These are phyloP conservation scores for Mycosarcoma mackinlayi DNA, from an alignment of 1,284 basidiomycete genomes.

Conservation along the genomic window DNA sequence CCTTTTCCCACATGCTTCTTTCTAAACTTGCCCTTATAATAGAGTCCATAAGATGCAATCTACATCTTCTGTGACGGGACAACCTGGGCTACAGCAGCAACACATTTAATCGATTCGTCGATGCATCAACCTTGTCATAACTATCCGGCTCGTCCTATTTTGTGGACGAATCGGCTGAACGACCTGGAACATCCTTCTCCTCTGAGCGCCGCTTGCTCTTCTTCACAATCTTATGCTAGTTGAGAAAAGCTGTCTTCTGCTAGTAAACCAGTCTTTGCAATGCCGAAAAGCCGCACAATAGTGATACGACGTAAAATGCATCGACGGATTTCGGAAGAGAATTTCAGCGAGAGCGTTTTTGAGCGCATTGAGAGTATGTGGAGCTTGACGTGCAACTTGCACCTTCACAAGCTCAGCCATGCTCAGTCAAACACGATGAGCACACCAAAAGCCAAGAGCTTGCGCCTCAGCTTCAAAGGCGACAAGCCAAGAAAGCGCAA, in stretches of 20 bases:
- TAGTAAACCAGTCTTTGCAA: background rate
- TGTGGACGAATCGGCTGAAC: conserved; percentile 37
- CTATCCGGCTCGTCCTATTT: conserved; percentile 28
- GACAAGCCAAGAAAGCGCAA: conserved; percentile 47
- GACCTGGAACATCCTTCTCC: conserved; percentile 30
- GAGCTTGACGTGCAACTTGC: background rate
- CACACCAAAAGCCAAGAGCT: conserved; percentile 22
- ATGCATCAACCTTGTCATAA: conserved; percentile 42
- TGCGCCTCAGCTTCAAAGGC: conserved; percentile 52
- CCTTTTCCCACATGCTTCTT: background rate
- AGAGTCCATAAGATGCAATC: conserved; percentile 14
- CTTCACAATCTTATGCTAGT: too few relatives aligned
- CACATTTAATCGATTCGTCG: background rate
- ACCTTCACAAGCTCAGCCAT: conserved; percentile 1
- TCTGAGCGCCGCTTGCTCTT: background rate
- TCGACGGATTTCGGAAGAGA: background rate
- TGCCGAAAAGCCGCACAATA: too few relatives aligned
- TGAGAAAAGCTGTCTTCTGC: background rate
- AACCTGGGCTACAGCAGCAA: conserved; percentile 15
- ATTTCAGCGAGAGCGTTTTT: background rate
- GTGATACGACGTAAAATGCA: too few relatives aligned
- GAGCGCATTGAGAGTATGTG: background rate
- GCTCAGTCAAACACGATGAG: conserved; percentile 15
- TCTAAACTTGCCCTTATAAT: background rate
- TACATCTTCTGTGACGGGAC: conserved; percentile 20